Evolutionary conservation across 345 rosid genomes (phyloP).

Genomic region (Anastatica hierochuntica): DNA sequence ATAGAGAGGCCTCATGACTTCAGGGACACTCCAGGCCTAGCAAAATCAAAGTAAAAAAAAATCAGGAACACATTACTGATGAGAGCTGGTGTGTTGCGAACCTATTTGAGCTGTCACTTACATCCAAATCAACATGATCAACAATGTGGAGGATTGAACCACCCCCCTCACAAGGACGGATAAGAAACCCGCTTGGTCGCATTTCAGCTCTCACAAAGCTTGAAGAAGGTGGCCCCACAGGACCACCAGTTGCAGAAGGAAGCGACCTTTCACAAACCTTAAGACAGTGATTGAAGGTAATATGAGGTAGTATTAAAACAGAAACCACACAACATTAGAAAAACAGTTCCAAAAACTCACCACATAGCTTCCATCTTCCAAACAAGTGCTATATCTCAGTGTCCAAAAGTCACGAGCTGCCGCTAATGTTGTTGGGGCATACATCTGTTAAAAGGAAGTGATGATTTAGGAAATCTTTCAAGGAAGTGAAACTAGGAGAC

Average conservation of each 20-base stretch:
- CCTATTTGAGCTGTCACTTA: slow-evolving; percentile 24
- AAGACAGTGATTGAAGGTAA: slow-evolving; percentile 2
- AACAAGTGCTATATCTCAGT: slow-evolving; percentile 68
- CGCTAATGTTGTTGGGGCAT: slow-evolving; percentile 86
- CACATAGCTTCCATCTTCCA: slow-evolving; percentile 94
- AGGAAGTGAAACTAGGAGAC: background rate
- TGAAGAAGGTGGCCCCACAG: slow-evolving; percentile 63
- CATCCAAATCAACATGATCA: slow-evolving; percentile 93
- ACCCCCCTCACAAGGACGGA: slow-evolving; percentile 94
- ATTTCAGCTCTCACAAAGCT: slow-evolving; percentile 79
- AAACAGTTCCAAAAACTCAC: slow-evolving; percentile 24
- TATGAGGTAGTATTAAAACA: background rate
- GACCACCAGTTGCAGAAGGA: slow-evolving; percentile 74
- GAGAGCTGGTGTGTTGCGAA: background rate
- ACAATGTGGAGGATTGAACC: slow-evolving; percentile 92
- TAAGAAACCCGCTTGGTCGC: slow-evolving; percentile 86
- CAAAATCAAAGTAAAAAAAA: background rate
- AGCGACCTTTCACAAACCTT: slow-evolving; percentile 94
- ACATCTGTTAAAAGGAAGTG: slow-evolving; percentile 39
- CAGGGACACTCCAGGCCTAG: slow-evolving; percentile 90
- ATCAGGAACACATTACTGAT: background rate
- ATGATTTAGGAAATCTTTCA: background rate
- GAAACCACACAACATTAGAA: background rate
- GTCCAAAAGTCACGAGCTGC: slow-evolving; percentile 97
- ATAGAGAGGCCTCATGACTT: slow-evolving; percentile 88